Conservation (phyloP, 2,329 filamentous ascomycete species). For the Pestalotiopsis sp. region DNA sequence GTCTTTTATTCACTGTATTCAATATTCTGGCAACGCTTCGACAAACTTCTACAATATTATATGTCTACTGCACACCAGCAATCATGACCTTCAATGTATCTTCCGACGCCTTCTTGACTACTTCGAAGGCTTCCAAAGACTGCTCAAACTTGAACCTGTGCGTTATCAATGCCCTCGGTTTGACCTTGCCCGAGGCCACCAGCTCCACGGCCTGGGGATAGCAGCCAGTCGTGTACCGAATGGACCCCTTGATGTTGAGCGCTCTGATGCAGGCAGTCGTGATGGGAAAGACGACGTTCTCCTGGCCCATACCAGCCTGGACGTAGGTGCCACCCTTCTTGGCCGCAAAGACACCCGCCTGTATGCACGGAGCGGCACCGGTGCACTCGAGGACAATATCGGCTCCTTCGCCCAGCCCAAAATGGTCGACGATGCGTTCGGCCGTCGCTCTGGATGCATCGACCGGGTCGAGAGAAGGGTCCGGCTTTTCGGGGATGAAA, state of each 20-base stretch:
- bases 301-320: conserved; percentile 51
- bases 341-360: conserved; percentile 42
- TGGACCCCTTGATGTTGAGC: conserved; percentile 48
- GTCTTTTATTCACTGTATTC: neutral
- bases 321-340: conserved; percentile 50
- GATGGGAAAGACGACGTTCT: conserved; percentile 53
- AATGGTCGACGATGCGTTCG: conserved; percentile 36
- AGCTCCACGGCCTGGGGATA: conserved; percentile 50
- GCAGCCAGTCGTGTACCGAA: conserved; percentile 50
- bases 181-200: conserved; percentile 47
- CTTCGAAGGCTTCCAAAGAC: conserved; percentile 19
- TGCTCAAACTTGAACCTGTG: conserved; percentile 33
- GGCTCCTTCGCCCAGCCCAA: conserved; percentile 41
- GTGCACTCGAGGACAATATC: conserved; percentile 52
- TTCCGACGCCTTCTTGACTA: conserved; percentile 18
- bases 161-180: conserved; percentile 35
- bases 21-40: neutral
- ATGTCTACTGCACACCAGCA: conserved; percentile 16
- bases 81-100: conserved; percentile 25
- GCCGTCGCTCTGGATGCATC: conserved; percentile 38
- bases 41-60: neutral
- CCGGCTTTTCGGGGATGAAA: conserved; percentile 35
- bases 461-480: conserved; percentile 31
- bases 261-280: conserved; percentile 47
- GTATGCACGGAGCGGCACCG: conserved; percentile 46